These are phyloP conservation scores for Microbotryomycetes sp. DNA, from an alignment of 1,284 basidiomycete genomes.

Conservation along the genomic window DNA sequence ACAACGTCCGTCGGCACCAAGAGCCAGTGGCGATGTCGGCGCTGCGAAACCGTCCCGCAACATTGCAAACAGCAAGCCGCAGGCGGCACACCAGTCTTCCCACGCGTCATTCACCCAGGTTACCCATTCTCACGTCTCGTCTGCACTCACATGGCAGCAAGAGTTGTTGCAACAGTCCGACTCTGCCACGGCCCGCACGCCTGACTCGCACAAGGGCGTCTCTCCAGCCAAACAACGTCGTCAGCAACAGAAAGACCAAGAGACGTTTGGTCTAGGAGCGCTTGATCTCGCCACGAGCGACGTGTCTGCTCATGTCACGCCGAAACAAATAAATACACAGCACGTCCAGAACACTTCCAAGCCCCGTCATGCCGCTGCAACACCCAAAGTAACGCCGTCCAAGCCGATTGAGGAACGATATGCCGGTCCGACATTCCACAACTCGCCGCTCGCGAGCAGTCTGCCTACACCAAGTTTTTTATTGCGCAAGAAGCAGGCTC, in stretches of 20 bases:
- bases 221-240: slow-evolving; percentile 18
- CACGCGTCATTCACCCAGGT: neutral
- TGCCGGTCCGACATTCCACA: slow-evolving; percentile 31
- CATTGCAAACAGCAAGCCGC: too few species aligned
- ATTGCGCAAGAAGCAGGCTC: slow-evolving; percentile 8
- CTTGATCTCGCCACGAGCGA: neutral
- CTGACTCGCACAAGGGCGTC: neutral
- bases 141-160: slow-evolving; percentile 27
- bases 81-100: neutral
- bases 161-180: slow-evolving; percentile 10
- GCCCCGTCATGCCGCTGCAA: neutral
- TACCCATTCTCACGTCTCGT: neutral
- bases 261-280: slow-evolving; percentile 20
- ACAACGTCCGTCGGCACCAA: neutral
- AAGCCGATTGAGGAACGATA: slow-evolving; percentile 14
- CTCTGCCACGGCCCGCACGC: neutral
- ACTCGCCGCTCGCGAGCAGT: slow-evolving; percentile 22
- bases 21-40: too few species aligned
- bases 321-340: neutral
- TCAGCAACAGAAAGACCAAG: slow-evolving; percentile 16
- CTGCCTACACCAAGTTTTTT: slow-evolving; percentile 26
- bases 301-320: slow-evolving; percentile 1
- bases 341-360: neutral
- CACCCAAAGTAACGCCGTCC: neutral
- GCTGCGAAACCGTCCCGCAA: too few species aligned